phyloP scores from a whole-genome alignment of 2,329 filamentous ascomycete genomes.

The Lasiodiplodia theobromae region DNA sequence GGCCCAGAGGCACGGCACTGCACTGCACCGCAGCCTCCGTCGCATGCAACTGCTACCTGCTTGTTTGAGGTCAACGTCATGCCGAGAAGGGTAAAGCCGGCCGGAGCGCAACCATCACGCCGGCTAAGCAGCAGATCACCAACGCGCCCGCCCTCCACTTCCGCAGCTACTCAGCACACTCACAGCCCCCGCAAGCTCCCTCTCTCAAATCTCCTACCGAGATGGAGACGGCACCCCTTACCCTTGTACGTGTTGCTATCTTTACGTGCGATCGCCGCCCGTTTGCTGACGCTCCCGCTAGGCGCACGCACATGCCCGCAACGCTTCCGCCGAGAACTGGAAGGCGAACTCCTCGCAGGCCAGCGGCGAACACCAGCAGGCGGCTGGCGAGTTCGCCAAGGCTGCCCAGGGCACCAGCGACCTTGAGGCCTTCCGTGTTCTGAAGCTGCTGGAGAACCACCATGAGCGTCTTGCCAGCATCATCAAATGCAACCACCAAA shows the following conservation, averaged over 20 bases:
- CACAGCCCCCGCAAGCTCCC: background rate
- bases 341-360: conserved; percentile 78
- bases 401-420: conserved; percentile 77
- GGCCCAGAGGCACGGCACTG: background rate
- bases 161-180: conserved; percentile 14
- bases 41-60: conserved; percentile 17
- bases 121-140: conserved; percentile 25
- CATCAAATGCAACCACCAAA: conserved; percentile 68
- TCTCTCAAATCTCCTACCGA: conserved; percentile 7
- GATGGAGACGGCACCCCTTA: conserved; percentile 76
- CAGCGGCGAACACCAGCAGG: conserved; percentile 85
- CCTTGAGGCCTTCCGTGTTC: conserved; percentile 75
- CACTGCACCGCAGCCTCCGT: conserved; percentile 6
- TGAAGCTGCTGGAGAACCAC: conserved; percentile 85
- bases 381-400: conserved; percentile 86
- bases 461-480: conserved; percentile 84
- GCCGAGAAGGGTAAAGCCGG: conserved; percentile 20
- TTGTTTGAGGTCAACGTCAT: conserved; percentile 22
- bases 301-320: conserved; percentile 85
- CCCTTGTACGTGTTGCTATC: conserved; percentile 48
- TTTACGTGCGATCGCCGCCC: conserved; percentile 43
- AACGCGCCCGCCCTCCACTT: conserved; percentile 18
- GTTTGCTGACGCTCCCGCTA: conserved; percentile 45
- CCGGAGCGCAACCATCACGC: background rate
- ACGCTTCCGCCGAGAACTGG: conserved; percentile 76